Base-by-base conservation (phyloP, 75 land plant genomes). In the Picea glauca region DNA sequence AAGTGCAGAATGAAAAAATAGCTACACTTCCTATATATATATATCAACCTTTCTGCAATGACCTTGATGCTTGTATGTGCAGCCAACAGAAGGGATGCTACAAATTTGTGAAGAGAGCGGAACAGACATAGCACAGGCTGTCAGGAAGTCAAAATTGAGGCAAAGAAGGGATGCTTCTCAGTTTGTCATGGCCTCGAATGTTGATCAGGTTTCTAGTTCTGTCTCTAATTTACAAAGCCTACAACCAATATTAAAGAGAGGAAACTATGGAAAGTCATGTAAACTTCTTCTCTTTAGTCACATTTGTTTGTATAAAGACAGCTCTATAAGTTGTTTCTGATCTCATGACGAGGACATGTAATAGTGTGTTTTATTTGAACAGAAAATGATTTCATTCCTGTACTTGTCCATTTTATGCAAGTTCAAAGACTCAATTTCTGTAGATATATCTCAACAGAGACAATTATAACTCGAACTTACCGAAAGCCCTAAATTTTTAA, bases 31-130 rank as follows among this genome's bases (percentile, higher is more conserved):
- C 20, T 40, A 68, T 40, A 6, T 68, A 40, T 17, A 20, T 43
- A 5, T 12, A 32, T 70, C 4, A 57, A 31, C 0, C 1, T 76
- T 76, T 56, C 33, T 76, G 32, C 58, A 26, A 43, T 15, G 67
- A 58, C 0, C 15, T 58, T 76, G 61, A 56, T 31, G 21, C 40
- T 31, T 77, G 57, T 30, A 58, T 12, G 14, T 61, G 57, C 80
- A 86, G 88, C 88, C 88, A 50, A 87, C 88, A 23, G 84, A 87
- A 64, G 60, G 81, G 31, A 81, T 76, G 26, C 84, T 84, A 62
- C 88, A 87, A 78, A 68, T 78, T 9, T 87, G 87, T 81, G 88
- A 87, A 74, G 88, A 87, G 77, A 62, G 63, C 12, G 63, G 63
- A 62, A 62, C 63, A 56, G 88, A 87, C 73, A 58, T 87, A 40